Conservation (phyloP, 352 stramenopile genomes). For the Globisporangium recalcitrans region DNA sequence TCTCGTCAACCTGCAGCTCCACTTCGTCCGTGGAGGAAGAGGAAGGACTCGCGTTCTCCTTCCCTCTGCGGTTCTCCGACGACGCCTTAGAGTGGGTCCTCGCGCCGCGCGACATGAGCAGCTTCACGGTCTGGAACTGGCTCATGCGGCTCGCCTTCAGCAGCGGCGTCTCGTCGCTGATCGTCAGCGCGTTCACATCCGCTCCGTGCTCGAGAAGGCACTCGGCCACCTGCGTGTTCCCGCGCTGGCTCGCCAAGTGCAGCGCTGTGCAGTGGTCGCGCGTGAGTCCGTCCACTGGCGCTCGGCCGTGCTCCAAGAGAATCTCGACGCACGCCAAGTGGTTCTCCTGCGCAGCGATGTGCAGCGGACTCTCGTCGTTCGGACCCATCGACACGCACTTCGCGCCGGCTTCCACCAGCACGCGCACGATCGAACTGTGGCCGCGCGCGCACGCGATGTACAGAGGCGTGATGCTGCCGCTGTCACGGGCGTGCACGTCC, state of each 20-base stretch:
- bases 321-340: conserved; percentile 64
- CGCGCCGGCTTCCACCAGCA: conserved; percentile 55
- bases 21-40: conserved; percentile 19
- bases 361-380: conserved; percentile 67
- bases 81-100: conserved; percentile 22
- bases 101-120: conserved; percentile 54
- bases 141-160: conserved; percentile 82
- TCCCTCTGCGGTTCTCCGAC: conserved; percentile 20
- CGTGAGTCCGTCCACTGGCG: conserved; percentile 51
- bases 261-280: conserved; percentile 62
- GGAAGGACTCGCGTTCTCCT: conserved; percentile 11
- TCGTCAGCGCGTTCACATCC: conserved; percentile 57
- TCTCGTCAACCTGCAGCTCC: conserved; percentile 17
- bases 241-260: conserved; percentile 71
- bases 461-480: conserved; percentile 58
- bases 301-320: conserved; percentile 41
- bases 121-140: conserved; percentile 70
- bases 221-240: conserved; percentile 63
- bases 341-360: conserved; percentile 82
- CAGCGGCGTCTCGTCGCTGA: conserved; percentile 59
- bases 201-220: conserved; percentile 67
- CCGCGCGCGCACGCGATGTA: conserved; percentile 76
- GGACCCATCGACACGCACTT: conserved; percentile 51
- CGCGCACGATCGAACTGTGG: conserved; percentile 48
- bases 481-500: conserved; percentile 59